A percentile compares a stretch with the other conserved stretches of the same genome.
Conservation (phyloP, 768 basidiomycete genomes). For the Porpolomopsis calyptriformis region DNA sequence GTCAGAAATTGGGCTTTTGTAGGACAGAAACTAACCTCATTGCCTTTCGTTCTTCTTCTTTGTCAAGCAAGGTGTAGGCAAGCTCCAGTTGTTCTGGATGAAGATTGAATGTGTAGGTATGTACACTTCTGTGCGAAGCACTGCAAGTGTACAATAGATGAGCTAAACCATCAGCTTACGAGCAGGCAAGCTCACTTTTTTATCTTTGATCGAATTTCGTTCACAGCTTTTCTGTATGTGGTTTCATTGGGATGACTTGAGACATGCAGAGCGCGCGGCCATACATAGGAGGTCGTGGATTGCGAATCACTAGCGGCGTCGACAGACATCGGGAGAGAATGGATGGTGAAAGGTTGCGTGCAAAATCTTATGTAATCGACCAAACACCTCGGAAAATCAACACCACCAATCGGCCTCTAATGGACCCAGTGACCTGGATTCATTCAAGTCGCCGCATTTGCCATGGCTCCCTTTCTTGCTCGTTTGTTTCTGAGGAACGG, state of each 20-base stretch:
- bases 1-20: constrained; percentile 8
- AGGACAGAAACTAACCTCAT: constrained; percentile 11
- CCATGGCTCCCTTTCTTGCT: too few relatives aligned
- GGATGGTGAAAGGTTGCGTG: too few relatives aligned
- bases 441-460: too few relatives aligned
- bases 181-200: constrained; percentile 11
- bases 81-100: constrained; percentile 1
- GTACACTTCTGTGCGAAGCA: constrained; percentile 4
- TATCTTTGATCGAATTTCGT: constrained; percentile 8
- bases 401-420: too few relatives aligned
- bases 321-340: too few relatives aligned
- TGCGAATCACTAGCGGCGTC: not conserved
- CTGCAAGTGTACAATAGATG: constrained; percentile 7
- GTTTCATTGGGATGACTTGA: too few relatives aligned
- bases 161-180: constrained; percentile 7
- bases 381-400: too few relatives aligned
- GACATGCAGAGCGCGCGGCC: not conserved
- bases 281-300: not conserved
- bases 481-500: too few relatives aligned
- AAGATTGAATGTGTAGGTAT: constrained; percentile 8
- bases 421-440: too few relatives aligned
- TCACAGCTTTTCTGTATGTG: constrained; percentile 17
- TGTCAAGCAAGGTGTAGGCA: constrained; percentile 3
- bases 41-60: constrained; percentile 1
- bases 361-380: too few relatives aligned